Evolutionary conservation across 345 rosid genomes (phyloP).

Genomic region (Kandelia obovata): DNA sequence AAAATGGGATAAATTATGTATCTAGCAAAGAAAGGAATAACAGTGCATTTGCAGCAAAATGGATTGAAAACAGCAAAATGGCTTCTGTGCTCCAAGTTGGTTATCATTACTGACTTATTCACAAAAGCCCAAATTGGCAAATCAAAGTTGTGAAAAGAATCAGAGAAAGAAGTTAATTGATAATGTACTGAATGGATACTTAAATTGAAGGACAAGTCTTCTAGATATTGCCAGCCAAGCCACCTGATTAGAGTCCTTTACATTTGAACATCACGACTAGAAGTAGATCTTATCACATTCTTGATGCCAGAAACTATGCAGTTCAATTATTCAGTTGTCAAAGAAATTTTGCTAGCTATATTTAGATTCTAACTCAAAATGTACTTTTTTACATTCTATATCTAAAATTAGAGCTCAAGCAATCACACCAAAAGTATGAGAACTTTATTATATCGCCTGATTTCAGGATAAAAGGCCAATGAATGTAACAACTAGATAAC

Average conservation of each 20-base stretch:
- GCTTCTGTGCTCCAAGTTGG: background rate
- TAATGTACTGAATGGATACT: background rate
- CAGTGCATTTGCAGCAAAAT: background rate
- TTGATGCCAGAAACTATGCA: background rate
- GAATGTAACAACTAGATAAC: background rate
- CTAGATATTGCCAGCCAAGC: background rate
- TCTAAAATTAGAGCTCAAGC: background rate
- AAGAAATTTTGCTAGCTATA: background rate
- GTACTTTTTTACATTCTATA: background rate
- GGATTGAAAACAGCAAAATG: background rate
- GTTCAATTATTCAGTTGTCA: background rate
- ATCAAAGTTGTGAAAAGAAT: conserved; percentile 1
- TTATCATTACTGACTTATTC: background rate
- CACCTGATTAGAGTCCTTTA: background rate
- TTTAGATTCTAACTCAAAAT: background rate
- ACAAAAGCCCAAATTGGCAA: background rate
- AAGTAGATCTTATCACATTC: background rate
- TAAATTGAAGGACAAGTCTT: background rate
- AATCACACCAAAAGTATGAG: background rate
- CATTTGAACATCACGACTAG: background rate
- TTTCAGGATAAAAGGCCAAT: background rate
- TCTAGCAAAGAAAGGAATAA: background rate
- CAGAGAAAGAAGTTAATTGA: background rate
- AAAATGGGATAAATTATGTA: no score
- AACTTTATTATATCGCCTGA: background rate